Conservation (phyloP, 306 rosid species). For the Herpetospermum pedunculosum region DNA sequence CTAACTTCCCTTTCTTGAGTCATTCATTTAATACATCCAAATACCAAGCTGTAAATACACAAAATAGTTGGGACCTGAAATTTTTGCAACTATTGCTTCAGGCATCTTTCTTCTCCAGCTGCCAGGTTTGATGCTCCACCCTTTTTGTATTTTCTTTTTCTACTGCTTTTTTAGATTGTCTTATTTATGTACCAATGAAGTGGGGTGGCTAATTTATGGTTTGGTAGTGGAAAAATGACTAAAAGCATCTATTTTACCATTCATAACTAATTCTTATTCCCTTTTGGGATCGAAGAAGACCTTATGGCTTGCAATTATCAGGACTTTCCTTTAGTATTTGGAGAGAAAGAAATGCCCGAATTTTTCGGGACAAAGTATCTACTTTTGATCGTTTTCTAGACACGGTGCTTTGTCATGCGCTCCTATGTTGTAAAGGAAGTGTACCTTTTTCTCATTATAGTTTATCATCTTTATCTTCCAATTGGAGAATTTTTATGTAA, state of each 20-base stretch:
- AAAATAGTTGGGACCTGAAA: not conserved
- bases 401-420: too few species aligned
- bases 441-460: too few species aligned
- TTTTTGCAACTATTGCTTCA: not conserved
- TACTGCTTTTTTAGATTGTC: not conserved
- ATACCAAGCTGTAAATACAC: not conserved
- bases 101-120: not conserved
- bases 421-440: too few species aligned
- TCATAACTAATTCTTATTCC: too few species aligned
- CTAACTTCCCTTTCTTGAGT: not conserved
- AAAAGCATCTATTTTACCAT: not conserved
- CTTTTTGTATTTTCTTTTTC: not conserved
- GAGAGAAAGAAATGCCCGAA: too few species aligned
- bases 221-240: not conserved
- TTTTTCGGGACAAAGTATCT: too few species aligned
- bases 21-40: not conserved
- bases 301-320: too few species aligned
- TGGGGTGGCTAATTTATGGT: not conserved
- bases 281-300: too few species aligned
- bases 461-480: too few species aligned
- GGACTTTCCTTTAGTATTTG: too few species aligned
- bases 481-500: too few species aligned
- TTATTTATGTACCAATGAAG: not conserved
- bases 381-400: too few species aligned
- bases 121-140: not conserved